Evolutionary conservation across 306 rosid species (phyloP).

Genomic region (Clitoria ternatea): DNA sequence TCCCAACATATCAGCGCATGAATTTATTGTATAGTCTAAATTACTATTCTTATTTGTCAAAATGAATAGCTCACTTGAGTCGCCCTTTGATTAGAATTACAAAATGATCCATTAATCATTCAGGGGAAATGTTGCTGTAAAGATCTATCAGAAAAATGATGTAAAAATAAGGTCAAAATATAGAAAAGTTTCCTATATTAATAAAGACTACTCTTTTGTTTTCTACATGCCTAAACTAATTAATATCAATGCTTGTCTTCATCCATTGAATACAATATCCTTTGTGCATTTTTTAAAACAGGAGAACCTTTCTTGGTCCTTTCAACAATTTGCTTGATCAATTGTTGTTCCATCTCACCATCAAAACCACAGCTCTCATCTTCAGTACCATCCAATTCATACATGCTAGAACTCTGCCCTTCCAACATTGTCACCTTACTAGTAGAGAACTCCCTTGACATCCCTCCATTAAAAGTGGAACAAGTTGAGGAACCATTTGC

Average conservation of each 20-base stretch:
- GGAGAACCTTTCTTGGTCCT: slow-evolving; percentile 84
- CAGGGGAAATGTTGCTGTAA: background rate
- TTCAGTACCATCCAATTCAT: slow-evolving; percentile 28
- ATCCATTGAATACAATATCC: slow-evolving; percentile 50
- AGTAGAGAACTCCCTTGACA: slow-evolving; percentile 11
- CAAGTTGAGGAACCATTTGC: slow-evolving; percentile 13
- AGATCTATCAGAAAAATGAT: background rate
- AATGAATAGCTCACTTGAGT: no score
- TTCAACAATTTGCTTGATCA: slow-evolving; percentile 88
- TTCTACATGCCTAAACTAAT: slow-evolving; percentile 33
- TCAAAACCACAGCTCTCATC: slow-evolving; percentile 56
- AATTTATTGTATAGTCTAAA: no score
- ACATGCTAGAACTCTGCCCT: slow-evolving; percentile 32
- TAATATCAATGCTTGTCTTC: slow-evolving; percentile 41
- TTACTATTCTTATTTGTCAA: no score
- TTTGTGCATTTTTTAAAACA: slow-evolving; percentile 66
- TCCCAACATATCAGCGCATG: no score
- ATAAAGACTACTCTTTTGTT: slow-evolving; percentile 8
- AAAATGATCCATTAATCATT: no score
- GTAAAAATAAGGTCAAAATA: background rate
- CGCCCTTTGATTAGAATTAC: no score
- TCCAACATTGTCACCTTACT: slow-evolving; percentile 20
- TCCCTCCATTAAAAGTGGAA: no score
- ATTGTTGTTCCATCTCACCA: slow-evolving; percentile 61
- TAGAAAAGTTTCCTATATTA: background rate